Evolutionary conservation across 768 basidiomycete species (phyloP), one percentile per base, ranked within the genome.

Genomic region (Boletales sp.): DNA sequence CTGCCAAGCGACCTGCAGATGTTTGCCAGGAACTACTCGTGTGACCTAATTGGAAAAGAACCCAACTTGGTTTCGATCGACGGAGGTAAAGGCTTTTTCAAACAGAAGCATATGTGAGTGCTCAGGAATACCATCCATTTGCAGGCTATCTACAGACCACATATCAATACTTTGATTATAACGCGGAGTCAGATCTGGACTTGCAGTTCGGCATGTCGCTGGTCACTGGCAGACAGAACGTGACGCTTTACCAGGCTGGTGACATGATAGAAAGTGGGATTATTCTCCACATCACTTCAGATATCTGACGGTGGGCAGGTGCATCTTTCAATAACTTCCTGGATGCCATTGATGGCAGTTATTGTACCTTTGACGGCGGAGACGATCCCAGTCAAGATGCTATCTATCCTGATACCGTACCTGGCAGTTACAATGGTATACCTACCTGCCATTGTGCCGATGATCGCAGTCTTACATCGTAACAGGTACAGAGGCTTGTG

Each of bases 261-360:
- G 67, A 68, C 34, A 45, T 61, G 21, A 35, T 46, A 21, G 48
- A 62, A 32, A 61, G 69, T 55, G 32, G 3, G 55, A 47, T 14
- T 18, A 1, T 43, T 40, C 13, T 49, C 12, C 31, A 10, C 31
- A 17, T 15, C 5, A 8, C 33, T 5, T 33, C 5, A 2, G 15
- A n/a, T n/a, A n/a, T 33, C 28, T 54, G 10, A 54, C 30, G 18
- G n/a, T 3, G 11, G 19, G 5, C 25, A 67, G 62, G 59, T 44
- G 67, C 58, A 33, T 69, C 68, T 8, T 71, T 70, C 54, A 69
- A 69, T 41, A 69, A 71, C 44, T 63, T 66, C 59, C 68, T 72
- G 15, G 70, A 72, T 10, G 70, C 69, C 12, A 50, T 72, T 36
- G 72, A 73, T 41, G 72, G 54, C 15, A 57, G 58, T 1, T 72